Evolutionary conservation across 768 basidiomycete species (phyloP).

Genomic region (Fibroporia radiculosa): DNA sequence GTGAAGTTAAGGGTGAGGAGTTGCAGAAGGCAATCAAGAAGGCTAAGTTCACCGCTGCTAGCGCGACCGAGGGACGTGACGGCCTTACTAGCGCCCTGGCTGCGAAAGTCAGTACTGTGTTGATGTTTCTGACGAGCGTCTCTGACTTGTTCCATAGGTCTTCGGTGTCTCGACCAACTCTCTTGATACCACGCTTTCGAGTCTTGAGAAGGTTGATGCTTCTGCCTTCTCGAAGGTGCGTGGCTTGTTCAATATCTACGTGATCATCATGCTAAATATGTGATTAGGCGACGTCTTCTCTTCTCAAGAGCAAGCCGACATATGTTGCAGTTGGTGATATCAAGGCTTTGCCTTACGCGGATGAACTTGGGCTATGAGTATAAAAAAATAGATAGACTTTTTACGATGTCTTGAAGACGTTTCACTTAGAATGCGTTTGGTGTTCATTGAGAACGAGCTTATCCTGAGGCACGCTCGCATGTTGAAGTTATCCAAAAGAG

Average conservation of each 20-base stretch:
- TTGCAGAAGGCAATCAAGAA: slow-evolving; percentile 78
- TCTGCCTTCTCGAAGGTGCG: slow-evolving; percentile 65
- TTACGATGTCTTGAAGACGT: not conserved
- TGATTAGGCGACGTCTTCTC: slow-evolving; percentile 50
- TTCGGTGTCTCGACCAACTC: slow-evolving; percentile 51
- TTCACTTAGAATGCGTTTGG: not conserved
- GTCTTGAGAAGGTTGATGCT: slow-evolving; percentile 64
- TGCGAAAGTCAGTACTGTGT: slow-evolving; percentile 42
- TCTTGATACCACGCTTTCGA: slow-evolving; percentile 52
- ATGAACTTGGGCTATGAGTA: slow-evolving; percentile 70
- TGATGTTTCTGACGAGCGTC: not conserved
- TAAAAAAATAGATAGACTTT: slow-evolving; percentile 5
- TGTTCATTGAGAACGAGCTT: too few relatives aligned
- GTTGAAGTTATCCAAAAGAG: too few relatives aligned
- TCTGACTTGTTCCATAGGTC: slow-evolving; percentile 35
- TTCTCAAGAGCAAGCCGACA: slow-evolving; percentile 75
- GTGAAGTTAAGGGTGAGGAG: slow-evolving; percentile 45
- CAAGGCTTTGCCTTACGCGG: slow-evolving; percentile 68
- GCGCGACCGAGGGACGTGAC: slow-evolving; percentile 57
- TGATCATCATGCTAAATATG: not conserved
- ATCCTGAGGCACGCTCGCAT: not conserved
- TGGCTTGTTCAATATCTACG: slow-evolving; percentile 1
- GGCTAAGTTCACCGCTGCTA: slow-evolving; percentile 81
- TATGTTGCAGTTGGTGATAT: slow-evolving; percentile 83
- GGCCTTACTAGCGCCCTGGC: slow-evolving; percentile 58